phyloP scores from a whole-genome alignment of 2,329 filamentous ascomycete species.

The Ophiocordyceps camponoti-rufipedis region DNA sequence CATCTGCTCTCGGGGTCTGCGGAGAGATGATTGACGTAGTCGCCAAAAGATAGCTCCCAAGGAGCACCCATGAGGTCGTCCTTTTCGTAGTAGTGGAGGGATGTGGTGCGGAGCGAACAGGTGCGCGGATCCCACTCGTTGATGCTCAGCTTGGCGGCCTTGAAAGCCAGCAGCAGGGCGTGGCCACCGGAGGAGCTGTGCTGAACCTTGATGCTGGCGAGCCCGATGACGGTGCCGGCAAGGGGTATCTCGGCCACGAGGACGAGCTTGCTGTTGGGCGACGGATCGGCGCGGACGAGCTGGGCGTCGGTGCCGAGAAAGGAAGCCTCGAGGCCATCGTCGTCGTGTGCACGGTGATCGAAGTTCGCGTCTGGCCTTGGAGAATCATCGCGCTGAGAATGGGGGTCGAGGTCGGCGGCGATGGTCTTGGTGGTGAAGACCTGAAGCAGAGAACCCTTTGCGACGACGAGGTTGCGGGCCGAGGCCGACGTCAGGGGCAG shows the following conservation, averaged over 20 bases:
- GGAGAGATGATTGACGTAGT: conserved; percentile 64
- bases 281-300: conserved; percentile 41
- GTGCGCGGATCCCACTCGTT: conserved; percentile 83
- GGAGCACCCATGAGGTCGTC: conserved; percentile 72
- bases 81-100: conserved; percentile 95
- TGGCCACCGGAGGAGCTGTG: conserved; percentile 67
- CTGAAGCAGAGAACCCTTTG: conserved; percentile 83
- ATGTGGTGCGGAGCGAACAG: conserved; percentile 67
- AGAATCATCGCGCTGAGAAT: conserved; percentile 15
- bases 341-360: conserved; percentile 36
- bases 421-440: conserved; percentile 62
- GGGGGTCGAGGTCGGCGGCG: conserved; percentile 40
- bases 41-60: conserved; percentile 59
- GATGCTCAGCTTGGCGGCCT: conserved; percentile 83
- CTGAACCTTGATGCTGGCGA: conserved; percentile 58
- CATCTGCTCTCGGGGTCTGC: conserved; percentile 87
- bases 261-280: conserved; percentile 57
- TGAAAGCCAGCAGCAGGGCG: conserved; percentile 64
- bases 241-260: conserved; percentile 72
- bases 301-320: conserved; percentile 46
- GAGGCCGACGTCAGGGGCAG: conserved; percentile 60
- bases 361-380: conserved; percentile 26
- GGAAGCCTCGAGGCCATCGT: conserved; percentile 46
- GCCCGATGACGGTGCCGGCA: conserved; percentile 66
- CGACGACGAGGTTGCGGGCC: conserved; percentile 73